Evolutionary conservation across 352 stramenopile genomes (phyloP), one percentile per base, ranked within the genome.

Genomic region (Globisporangium recalcitrans): DNA sequence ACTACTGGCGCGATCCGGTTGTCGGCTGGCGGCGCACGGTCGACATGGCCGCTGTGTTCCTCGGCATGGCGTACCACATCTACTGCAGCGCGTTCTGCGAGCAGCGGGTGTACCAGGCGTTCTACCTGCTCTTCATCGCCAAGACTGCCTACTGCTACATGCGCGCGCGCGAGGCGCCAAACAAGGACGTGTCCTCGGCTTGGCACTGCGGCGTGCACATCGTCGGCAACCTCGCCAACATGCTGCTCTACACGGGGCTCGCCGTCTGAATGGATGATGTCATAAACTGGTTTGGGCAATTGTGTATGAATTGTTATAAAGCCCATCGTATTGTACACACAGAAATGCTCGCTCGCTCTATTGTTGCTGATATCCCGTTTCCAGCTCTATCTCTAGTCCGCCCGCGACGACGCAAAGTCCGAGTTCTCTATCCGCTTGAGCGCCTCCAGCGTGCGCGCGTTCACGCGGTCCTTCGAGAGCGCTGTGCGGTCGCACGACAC

Each of bases 201-300:
- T 93, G 84, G 84, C 84, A 93, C 72, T 90, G 83, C 63, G 80
- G 73, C 29, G 71, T 93, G 58, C 84, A 93, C 64, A 42, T 93
- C 47, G 67, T 90, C 48, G 82, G 84, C 63, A 93, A 93, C 61
- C 42, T 85, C 19, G 82, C 72, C 66, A 93, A 93, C 56, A 69
- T 91, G 71, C 26, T 93, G 62, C 69, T 93, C 48, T 93, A 93
- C 65, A 75, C 69, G 13, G 82, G 81, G 9, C 75, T 91, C 49
- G 75, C 76, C 2, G 68, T 75, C 44, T 87, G 64, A 58, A n/a
- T 26, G n/a, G 49, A 53, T 48, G 8, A 13, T 46, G 4, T 46
- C 26, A 13, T 13, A 52, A 52, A 8, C 9, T 26, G 27, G 10
- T n/a, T n/a, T n/a, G 48, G 13, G 49, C 27, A 40, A 56, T 32